Percentiles rank a stretch among this genome's conserved stretches.
Evolutionary conservation across 1,284 basidiomycete species (phyloP).

Genomic region (Flammula alnicola): DNA sequence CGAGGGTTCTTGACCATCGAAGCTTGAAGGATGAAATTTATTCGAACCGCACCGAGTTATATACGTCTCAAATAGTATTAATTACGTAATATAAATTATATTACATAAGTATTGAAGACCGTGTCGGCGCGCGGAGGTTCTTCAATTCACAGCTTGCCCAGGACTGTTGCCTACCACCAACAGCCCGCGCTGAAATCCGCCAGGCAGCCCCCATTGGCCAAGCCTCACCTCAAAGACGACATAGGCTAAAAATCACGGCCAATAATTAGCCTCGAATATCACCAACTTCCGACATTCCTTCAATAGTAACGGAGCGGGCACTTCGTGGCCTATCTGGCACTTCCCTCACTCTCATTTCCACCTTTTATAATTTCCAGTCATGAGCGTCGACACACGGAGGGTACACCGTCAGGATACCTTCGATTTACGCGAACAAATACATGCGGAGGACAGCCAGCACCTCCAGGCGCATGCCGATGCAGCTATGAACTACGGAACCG

Average conservation of each 20-base stretch:
- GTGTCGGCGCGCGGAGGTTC: too few species aligned
- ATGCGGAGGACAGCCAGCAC: constrained; percentile 60
- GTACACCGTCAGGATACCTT: constrained; percentile 64
- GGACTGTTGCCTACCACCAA: too few species aligned
- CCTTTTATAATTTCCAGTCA: constrained; percentile 11
- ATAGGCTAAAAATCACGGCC: background rate
- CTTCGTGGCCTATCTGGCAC: constrained; percentile 17
- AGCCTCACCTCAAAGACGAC: too few species aligned
- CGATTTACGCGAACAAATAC: constrained; percentile 70
- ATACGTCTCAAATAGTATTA: background rate
- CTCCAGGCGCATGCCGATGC: constrained; percentile 63
- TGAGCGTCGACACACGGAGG: constrained; percentile 24
- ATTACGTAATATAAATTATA: constrained; percentile 4
- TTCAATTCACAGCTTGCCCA: too few species aligned
- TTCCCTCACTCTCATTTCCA: constrained; percentile 15
- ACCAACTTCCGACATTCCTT: constrained; percentile 11
- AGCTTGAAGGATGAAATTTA: background rate
- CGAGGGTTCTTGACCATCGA: too few species aligned
- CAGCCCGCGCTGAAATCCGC: too few species aligned
- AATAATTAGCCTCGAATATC: background rate
- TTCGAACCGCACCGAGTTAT: background rate
- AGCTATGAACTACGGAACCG: constrained; percentile 47
- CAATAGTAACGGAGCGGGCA: constrained; percentile 17
- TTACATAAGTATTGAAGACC: too few species aligned
- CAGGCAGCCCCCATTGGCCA: too few species aligned